Percentiles rank a stretch among this genome's conserved stretches.
Evolutionary conservation across 2,329 filamentous ascomycete genomes (phyloP).

Genomic region (Aspergillus eucalypticola): DNA sequence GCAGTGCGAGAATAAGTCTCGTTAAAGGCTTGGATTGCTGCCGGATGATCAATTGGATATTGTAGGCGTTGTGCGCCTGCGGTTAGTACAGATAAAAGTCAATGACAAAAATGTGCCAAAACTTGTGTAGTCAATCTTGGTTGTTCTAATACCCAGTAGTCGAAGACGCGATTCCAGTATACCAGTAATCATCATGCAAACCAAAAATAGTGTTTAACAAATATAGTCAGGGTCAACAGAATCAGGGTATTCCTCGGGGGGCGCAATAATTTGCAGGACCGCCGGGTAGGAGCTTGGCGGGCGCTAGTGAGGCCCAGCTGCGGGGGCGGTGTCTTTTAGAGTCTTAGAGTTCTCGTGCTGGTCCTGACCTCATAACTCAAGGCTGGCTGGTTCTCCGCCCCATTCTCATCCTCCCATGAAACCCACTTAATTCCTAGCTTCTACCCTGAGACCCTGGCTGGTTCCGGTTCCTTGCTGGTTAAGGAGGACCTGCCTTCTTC

Average conservation of each 20-base stretch:
- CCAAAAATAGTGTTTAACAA: too few species aligned
- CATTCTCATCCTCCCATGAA: slow-evolving; percentile 11
- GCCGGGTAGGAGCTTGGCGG: neutral
- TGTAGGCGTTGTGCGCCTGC: too few species aligned
- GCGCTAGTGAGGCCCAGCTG: neutral
- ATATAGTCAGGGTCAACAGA: neutral
- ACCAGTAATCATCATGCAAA: too few species aligned
- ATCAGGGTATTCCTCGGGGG: neutral
- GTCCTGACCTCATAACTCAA: neutral
- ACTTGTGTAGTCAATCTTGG: neutral
- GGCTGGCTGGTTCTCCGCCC: neutral
- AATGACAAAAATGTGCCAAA: too few species aligned
- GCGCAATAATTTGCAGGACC: neutral
- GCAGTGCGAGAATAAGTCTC: too few species aligned
- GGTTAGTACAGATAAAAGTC: too few species aligned
- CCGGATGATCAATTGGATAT: too few species aligned
- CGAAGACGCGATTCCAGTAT: neutral
- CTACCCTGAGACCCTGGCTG: slow-evolving; percentile 15
- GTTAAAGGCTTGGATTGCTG: too few species aligned
- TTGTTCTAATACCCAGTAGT: neutral
- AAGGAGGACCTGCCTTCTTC: slow-evolving; percentile 14
- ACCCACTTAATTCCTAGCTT: slow-evolving; percentile 2
- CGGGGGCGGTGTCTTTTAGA: slow-evolving; percentile 13
- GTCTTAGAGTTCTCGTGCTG: neutral
- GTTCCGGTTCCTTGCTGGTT: slow-evolving; percentile 27